Evolutionary conservation across 2,329 filamentous ascomycete genomes (phyloP).

Genomic region (Curvularia verruculosa): DNA sequence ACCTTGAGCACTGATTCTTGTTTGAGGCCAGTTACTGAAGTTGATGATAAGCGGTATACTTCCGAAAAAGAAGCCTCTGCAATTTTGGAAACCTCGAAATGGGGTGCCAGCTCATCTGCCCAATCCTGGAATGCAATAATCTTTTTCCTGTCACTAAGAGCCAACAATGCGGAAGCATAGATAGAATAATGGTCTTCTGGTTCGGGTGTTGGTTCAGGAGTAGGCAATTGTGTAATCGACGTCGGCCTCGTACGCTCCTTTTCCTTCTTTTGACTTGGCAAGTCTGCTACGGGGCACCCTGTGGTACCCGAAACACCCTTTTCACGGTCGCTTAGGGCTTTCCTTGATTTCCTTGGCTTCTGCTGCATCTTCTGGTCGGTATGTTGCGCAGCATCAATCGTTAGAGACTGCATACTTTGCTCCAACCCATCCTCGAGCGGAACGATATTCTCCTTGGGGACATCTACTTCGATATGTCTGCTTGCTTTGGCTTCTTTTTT

Average conservation of each 20-base stretch:
- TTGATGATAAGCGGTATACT: slow-evolving; percentile 63
- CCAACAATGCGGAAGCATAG: slow-evolving; percentile 37
- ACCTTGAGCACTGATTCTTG: slow-evolving; percentile 58
- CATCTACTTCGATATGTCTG: neutral
- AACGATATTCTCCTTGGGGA: slow-evolving; percentile 11
- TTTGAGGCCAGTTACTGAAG: slow-evolving; percentile 30
- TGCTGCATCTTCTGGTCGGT: slow-evolving; percentile 4
- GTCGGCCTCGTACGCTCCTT: slow-evolving; percentile 9
- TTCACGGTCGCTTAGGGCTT: slow-evolving; percentile 18
- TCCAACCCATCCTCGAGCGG: slow-evolving; percentile 11
- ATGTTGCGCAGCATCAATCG: slow-evolving; percentile 4
- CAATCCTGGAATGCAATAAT: slow-evolving; percentile 50
- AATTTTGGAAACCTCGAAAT: slow-evolving; percentile 63
- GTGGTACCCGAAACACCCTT: slow-evolving; percentile 16
- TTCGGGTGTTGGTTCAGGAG: slow-evolving; percentile 29
- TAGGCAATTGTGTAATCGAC: slow-evolving; percentile 14
- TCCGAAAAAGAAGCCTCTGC: slow-evolving; percentile 71
- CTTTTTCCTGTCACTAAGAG: slow-evolving; percentile 35
- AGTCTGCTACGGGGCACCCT: neutral
- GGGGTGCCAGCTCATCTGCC: slow-evolving; percentile 49
- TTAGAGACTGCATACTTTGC: slow-evolving; percentile 9
- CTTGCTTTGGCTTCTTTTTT: slow-evolving; percentile 9
- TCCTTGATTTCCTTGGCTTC: slow-evolving; percentile 13
- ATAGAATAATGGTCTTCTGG: slow-evolving; percentile 33
- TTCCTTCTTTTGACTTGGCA: slow-evolving; percentile 8